Evolutionary conservation across 805 yeast species (phyloP), one percentile per base, ranked within the genome.

Genomic region (Candida fluviatilis): DNA sequence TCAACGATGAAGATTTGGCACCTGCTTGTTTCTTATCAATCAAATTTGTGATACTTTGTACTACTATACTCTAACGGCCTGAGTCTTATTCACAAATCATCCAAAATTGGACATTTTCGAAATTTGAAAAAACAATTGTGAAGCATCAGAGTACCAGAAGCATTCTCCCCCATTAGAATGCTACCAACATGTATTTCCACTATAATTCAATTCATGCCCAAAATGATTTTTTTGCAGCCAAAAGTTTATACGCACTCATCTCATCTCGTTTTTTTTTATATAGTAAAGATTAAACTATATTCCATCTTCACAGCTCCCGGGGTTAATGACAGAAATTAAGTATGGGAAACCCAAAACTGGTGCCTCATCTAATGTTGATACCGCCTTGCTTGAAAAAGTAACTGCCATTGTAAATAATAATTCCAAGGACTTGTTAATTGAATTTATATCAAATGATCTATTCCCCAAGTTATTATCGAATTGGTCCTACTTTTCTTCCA

Each of bases 401-500:
- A 30, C 38, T 16, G 10, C 39, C 3, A 33, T 41, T 11, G 32
- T 46, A 14, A 25, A 31, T 16, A 31, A 26, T 15, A 18, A 16
- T 10, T 26, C 33, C 15, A 35, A 36, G 15, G 27, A 5, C 39
- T 35, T 14, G 16, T 35, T 71, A 13, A 39, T 44, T 27, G 34
- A 43, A 23, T 61, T 68, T 45, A 54, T 68, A 35, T 60, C 49
- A 5, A 46, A 42, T 28, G 49, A 53, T 12, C 54, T 46, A 16
- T 57, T 68, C 29, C 39, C 49, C 8, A 60, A 62, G 31, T 37
- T 71, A n/a, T 49, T 69, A n/a, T 58, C 57, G 18, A 48, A 58
- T 15, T 73, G 78, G 66, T 58, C 72, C 4, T 61, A 61, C 43
- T 68, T 53, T 45, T 56, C 71, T n/a, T 60, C 73, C 3, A 55